Evolutionary conservation across 2,329 filamentous ascomycete species (phyloP).

Genomic region (Talaromyces sp.): DNA sequence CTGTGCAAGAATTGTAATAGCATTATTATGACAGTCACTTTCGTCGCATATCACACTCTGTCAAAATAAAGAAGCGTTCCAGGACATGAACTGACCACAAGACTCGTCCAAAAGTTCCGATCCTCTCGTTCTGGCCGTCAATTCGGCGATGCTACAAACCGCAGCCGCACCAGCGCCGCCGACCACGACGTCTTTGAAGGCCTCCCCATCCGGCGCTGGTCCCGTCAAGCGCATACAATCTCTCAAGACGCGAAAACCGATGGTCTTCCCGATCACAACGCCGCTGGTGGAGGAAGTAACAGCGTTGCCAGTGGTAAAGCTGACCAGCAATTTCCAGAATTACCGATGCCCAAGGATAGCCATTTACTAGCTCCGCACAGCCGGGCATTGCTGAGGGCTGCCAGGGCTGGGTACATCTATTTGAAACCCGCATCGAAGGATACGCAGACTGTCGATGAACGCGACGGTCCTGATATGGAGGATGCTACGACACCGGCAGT

Average conservation of each 20-base stretch:
- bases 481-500: slow-evolving; percentile 30
- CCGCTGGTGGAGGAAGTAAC: slow-evolving; percentile 23
- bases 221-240: slow-evolving; percentile 65
- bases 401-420: slow-evolving; percentile 70
- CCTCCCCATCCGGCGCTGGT: slow-evolving; percentile 87
- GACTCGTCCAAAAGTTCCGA: slow-evolving; percentile 44
- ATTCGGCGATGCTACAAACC: slow-evolving; percentile 48
- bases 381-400: slow-evolving; percentile 76
- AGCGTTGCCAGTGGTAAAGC: slow-evolving; percentile 21
- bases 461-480: slow-evolving; percentile 36
- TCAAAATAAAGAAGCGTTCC: not conserved
- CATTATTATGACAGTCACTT: not conserved
- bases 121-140: slow-evolving; percentile 56
- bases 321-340: slow-evolving; percentile 57
- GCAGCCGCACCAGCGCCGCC: slow-evolving; percentile 46
- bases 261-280: slow-evolving; percentile 39
- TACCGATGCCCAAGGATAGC: slow-evolving; percentile 84
- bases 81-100: not conserved
- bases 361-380: slow-evolving; percentile 73
- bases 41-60: not conserved
- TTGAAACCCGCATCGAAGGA: slow-evolving; percentile 55
- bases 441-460: slow-evolving; percentile 27
- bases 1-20: not conserved
- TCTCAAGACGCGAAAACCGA: slow-evolving; percentile 64
- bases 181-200: slow-evolving; percentile 68